Evolutionary conservation across 1,284 basidiomycete species (phyloP).

Genomic region (Schizophyllum amplum): DNA sequence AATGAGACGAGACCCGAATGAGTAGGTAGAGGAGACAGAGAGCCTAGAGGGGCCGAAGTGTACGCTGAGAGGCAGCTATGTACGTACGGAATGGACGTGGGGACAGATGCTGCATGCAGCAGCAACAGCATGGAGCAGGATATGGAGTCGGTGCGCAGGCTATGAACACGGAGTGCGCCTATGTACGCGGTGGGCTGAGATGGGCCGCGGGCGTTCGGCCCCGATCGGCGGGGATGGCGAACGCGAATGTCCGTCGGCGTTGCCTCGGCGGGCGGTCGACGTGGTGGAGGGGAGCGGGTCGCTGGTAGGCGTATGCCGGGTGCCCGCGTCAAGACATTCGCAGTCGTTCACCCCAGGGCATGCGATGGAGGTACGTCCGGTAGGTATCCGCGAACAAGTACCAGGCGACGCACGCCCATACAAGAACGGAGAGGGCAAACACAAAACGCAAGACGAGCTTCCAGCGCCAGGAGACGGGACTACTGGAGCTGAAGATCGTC

Average conservation of each 20-base stretch:
- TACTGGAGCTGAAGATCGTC: conserved; percentile 60
- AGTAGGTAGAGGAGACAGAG: too few species aligned
- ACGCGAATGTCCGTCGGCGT: not conserved
- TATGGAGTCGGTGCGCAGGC: not conserved
- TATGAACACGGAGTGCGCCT: not conserved
- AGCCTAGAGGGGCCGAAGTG: too few species aligned
- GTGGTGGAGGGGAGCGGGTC: not conserved
- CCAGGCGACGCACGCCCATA: conserved; percentile 52
- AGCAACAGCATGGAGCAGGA: not conserved
- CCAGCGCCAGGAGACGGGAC: conserved; percentile 62
- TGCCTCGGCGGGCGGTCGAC: not conserved
- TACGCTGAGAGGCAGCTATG: too few species aligned
- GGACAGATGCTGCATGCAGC: not conserved
- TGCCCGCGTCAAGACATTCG: conserved; percentile 40
- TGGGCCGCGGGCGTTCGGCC: not conserved
- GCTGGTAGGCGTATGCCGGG: not conserved
- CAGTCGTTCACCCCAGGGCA: conserved; percentile 69
- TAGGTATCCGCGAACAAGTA: conserved; percentile 55
- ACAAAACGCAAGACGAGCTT: conserved; percentile 50
- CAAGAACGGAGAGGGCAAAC: conserved; percentile 46
- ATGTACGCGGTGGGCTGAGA: not conserved
- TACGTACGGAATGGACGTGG: not conserved
- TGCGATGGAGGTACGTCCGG: conserved; percentile 58
- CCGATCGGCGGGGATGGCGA: not conserved
- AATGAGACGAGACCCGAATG: too few species aligned